A percentile compares a stretch with the other conserved stretches of the same genome.
Evolutionary conservation across 176 grass and related monocot species (phyloP).

Genomic region (Avena atlantica): DNA sequence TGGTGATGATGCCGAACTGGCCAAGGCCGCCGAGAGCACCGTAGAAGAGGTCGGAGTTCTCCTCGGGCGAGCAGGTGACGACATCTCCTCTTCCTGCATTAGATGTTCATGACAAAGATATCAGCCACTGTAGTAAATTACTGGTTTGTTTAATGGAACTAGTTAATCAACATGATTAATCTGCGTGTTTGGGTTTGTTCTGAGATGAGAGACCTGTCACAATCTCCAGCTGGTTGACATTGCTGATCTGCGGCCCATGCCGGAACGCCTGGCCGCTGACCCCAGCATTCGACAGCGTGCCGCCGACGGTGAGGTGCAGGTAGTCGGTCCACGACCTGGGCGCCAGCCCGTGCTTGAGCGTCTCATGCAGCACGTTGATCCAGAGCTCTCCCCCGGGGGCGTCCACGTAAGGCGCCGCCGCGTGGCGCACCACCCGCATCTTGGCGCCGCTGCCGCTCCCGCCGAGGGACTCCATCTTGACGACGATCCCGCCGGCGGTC

Average conservation of each 20-base stretch:
- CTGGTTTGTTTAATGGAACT: not conserved
- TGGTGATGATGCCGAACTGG: conserved; percentile 93
- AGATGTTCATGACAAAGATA: not conserved
- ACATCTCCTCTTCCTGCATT: conserved; percentile 83
- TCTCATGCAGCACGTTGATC: conserved; percentile 87
- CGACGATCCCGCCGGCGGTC: conserved; percentile 67
- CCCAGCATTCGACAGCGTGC: conserved; percentile 82
- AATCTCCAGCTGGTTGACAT: conserved; percentile 87
- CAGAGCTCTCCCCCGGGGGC: conserved; percentile 76
- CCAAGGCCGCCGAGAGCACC: conserved; percentile 82
- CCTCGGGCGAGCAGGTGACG: conserved; percentile 66
- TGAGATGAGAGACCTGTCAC: conserved; percentile 80
- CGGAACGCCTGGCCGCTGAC: conserved; percentile 90
- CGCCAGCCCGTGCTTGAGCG: conserved; percentile 72
- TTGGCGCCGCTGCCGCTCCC: not conserved
- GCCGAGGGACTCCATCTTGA: conserved; percentile 73
- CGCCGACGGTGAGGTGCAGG: conserved; percentile 86
- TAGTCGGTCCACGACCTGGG: conserved; percentile 97
- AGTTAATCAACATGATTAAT: not conserved
- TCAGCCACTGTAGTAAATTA: conserved; percentile 14
- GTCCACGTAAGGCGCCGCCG: conserved; percentile 54
- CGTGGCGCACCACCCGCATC: conserved; percentile 41
- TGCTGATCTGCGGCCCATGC: conserved; percentile 93
- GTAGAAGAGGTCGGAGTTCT: conserved; percentile 88
- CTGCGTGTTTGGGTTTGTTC: conserved; percentile 30